A percentile compares a stretch with the other conserved stretches of the same genome.
These are phyloP conservation scores for Gossypium schwendimanii DNA, from an alignment of 441 rosid genomes.

Conservation along the genomic window DNA sequence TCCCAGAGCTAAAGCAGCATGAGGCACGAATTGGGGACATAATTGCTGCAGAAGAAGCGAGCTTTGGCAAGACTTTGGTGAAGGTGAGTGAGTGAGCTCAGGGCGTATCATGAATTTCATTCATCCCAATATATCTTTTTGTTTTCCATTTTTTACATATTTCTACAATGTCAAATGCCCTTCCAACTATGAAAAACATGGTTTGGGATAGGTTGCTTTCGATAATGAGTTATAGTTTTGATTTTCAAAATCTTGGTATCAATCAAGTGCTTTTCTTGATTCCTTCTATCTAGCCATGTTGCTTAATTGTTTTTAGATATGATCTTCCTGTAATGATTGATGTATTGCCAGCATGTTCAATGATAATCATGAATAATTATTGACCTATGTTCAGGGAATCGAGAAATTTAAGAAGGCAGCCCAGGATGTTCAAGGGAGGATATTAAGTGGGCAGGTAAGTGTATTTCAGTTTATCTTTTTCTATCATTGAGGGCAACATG, in stretches of 20 bases:
- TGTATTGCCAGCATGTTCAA: conserved; percentile 7
- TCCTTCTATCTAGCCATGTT: neutral
- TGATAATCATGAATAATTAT: neutral
- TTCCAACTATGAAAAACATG: conserved; percentile 4
- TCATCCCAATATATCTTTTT: neutral
- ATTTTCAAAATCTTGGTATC: neutral
- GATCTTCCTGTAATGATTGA: neutral
- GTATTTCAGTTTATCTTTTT: neutral
- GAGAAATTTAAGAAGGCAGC: conserved; percentile 92
- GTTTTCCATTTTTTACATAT: neutral
- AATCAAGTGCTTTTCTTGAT: neutral
- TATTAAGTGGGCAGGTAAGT: conserved; percentile 70
- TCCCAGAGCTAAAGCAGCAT: conserved; percentile 81
- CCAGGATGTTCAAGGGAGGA: conserved; percentile 67
- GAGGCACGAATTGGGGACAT: conserved; percentile 61
- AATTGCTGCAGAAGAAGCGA: conserved; percentile 79
- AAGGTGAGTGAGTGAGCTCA: conserved; percentile 46
- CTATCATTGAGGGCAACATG: neutral
- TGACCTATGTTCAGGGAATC: conserved; percentile 56
- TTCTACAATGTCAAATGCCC: neutral
- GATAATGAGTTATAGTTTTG: neutral
- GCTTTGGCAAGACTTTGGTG: conserved; percentile 86
- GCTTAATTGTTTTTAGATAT: neutral
- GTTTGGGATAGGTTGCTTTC: neutral
- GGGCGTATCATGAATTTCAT: neutral